Evolutionary conservation across 1,284 basidiomycete genomes (phyloP), one percentile per base, ranked within the genome.

Genomic region (Mycena sp.): DNA sequence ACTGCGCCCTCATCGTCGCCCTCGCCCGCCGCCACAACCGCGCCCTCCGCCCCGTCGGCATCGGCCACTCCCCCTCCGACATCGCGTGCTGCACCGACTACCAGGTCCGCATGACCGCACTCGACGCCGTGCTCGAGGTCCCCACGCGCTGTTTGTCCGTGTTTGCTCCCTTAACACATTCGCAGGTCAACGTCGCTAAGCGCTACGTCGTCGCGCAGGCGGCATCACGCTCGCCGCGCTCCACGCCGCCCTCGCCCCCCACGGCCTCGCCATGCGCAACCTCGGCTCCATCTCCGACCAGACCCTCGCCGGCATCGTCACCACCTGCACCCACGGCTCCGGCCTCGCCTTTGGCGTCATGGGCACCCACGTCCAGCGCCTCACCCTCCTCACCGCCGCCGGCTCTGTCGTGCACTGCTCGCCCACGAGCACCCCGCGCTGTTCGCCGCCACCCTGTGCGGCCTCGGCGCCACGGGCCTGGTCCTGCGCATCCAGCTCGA

Each of bases 201-300:
- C 72, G 79, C 63, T 90, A 87, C 66, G 89, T 95, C 70, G 80
- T 88, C 69, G 90, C 85, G 1, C 85, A 94, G 76, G 89, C 87
- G 96, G 95, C 14, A 93, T 96, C 72, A 89, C 86, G 9, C 87
- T 98, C 61, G 82, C 89, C 65, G 82, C 84, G 55, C 83, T 96
- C 16, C 92, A 96, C 63, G 77, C 74, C 40, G 80, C 80, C 25
- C 90, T 99, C 55, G 87, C 85, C 37, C 76, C 81, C n/a, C 81
- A 90, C 69, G 83, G 84, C 29, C 85, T 98, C 23, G 95, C 96
- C 45, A 90, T 99, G 86, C 89, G 87, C 73, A 98, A 95, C 76
- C 85, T 99, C 65, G 98, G 98, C 41, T 97, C 95, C 41, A 99
- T 99, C 74, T 97, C 95, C 40, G 95, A 98, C 77, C 97, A 99